Evolutionary conservation across 108 stramenopile genomes (phyloP).

Genomic region (Stephanodiscus triporus): DNA sequence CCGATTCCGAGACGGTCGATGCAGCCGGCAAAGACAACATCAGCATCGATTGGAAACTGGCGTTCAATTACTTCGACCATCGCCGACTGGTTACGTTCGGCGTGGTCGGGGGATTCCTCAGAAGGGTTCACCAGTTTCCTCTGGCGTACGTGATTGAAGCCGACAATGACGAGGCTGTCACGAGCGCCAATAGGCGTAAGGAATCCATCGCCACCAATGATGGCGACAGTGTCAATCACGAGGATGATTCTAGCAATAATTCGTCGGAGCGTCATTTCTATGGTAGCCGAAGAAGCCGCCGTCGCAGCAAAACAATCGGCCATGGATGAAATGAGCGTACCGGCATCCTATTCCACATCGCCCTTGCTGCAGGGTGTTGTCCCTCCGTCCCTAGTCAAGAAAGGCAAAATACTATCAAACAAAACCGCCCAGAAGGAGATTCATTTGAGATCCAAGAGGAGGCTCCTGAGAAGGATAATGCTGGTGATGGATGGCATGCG

Average conservation of each 20-base stretch:
- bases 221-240: conserved; percentile 51
- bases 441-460: conserved; percentile 15
- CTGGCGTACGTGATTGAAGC: conserved; percentile 45
- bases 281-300: conserved; percentile 22
- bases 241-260: conserved; percentile 9
- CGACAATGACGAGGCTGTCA: conserved; percentile 1
- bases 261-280: background rate
- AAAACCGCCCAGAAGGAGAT: conserved; percentile 5
- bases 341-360: conserved; percentile 17
- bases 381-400: background rate
- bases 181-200: background rate
- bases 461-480: conserved; percentile 46
- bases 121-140: conserved; percentile 81
- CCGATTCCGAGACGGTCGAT: background rate
- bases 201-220: conserved; percentile 23
- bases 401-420: conserved; percentile 21
- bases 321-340: conserved; percentile 12
- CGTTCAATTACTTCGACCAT: conserved; percentile 81
- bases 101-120: conserved; percentile 75
- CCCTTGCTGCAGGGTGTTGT: background rate
- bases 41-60: conserved; percentile 62
- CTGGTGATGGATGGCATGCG: conserved; percentile 74
- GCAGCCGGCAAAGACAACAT: background rate
- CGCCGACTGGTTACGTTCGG: conserved; percentile 88
- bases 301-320: background rate